phyloP scores from a whole-genome alignment of 495 filamentous ascomycete species.

The Lepidopterella palustris region DNA sequence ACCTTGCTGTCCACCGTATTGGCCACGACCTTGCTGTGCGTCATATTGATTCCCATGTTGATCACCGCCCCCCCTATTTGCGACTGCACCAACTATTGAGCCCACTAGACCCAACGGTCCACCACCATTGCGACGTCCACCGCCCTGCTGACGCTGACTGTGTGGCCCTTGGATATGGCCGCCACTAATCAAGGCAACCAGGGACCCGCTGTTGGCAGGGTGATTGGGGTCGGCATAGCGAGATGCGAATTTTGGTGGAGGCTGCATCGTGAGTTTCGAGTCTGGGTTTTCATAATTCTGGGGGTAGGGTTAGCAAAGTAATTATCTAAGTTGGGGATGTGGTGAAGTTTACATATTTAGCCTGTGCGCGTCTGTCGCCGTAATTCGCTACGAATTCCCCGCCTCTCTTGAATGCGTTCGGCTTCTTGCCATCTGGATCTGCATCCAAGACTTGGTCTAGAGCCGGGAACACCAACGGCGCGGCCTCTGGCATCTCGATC shows the following conservation, averaged over 20 bases:
- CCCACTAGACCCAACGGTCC: no score
- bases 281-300: constrained; percentile 21
- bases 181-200: constrained; percentile 39
- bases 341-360: constrained; percentile 40
- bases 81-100: no score
- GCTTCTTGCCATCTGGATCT: constrained; percentile 29
- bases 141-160: constrained; percentile 4
- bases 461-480: constrained; percentile 50
- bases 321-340: not conserved
- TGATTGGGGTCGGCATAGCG: constrained; percentile 52
- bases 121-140: not conserved
- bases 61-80: no score
- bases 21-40: no score
- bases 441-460: constrained; percentile 40
- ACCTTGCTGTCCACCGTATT: no score
- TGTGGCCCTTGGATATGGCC: not conserved
- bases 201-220: constrained; percentile 40
- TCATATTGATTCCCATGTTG: no score
- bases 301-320: not conserved
- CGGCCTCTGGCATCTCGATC: constrained; percentile 45
- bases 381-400: constrained; percentile 48
- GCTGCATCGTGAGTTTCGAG: constrained; percentile 16
- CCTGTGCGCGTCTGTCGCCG: constrained; percentile 46
- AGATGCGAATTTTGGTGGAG: constrained; percentile 38
- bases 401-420: constrained; percentile 34